phyloP scores from a whole-genome alignment of 1,284 basidiomycete species.

The Trametes sp. region DNA sequence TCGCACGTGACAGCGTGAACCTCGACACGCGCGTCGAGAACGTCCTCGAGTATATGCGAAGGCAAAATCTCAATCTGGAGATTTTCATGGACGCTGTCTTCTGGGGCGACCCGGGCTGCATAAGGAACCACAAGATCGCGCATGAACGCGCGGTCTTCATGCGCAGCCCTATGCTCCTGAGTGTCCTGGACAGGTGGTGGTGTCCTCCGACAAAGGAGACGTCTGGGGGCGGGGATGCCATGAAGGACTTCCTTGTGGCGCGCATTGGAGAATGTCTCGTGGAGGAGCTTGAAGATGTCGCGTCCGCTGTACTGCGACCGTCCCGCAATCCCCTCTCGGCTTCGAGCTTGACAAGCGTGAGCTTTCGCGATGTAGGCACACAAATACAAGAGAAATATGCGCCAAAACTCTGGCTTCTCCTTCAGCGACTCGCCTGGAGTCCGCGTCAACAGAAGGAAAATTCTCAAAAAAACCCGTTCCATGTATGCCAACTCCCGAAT shows the following conservation, averaged over 20 bases:
- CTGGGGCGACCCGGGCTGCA: too few relatives aligned
- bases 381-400: background rate
- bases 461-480: constrained; percentile 3
- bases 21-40: background rate
- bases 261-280: background rate
- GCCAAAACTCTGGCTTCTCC: background rate
- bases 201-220: too few relatives aligned
- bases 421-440: constrained; percentile 1
- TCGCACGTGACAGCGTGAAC: background rate
- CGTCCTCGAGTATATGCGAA: background rate
- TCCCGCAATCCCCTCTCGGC: background rate
- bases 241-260: background rate
- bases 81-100: too few relatives aligned
- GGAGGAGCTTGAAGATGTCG: background rate
- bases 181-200: too few relatives aligned
- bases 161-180: too few relatives aligned
- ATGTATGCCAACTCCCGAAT: background rate
- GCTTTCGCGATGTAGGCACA: background rate
- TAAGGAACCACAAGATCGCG: too few relatives aligned
- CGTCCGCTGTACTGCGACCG: background rate
- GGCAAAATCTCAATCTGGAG: too few relatives aligned
- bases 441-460: constrained; percentile 5
- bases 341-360: background rate
- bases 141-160: too few relatives aligned
- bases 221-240: background rate